Percentiles rank a stretch among this genome's conserved stretches.
Evolutionary conservation across 2,329 filamentous ascomycete species (phyloP).

Genomic region (Hypomyces rosellus): DNA sequence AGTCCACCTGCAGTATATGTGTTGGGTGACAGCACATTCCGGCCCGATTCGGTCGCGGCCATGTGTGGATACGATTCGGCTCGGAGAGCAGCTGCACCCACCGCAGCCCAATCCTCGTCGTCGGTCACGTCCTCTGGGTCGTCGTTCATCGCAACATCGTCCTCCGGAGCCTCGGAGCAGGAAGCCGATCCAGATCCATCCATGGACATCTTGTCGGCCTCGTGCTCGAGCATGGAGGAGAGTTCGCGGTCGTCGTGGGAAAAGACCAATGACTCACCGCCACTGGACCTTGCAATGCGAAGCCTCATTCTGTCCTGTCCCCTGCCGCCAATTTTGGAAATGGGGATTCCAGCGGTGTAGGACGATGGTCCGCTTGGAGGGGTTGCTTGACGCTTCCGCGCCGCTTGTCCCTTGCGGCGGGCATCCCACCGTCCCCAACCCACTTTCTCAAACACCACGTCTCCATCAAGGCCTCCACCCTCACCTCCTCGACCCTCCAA

Average conservation of each 20-base stretch:
- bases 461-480: constrained; percentile 56
- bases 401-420: constrained; percentile 59
- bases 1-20: constrained; percentile 42
- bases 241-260: constrained; percentile 63
- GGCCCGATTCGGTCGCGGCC: constrained; percentile 47
- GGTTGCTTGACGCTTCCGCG: constrained; percentile 39
- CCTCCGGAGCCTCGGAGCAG: constrained; percentile 67
- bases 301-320: constrained; percentile 40
- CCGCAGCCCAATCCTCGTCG: constrained; percentile 90
- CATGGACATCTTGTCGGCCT: constrained; percentile 92
- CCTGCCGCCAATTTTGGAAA: constrained; percentile 40
- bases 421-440: constrained; percentile 97
- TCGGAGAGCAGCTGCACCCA: constrained; percentile 79
- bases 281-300: constrained; percentile 51
- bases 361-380: constrained; percentile 28
- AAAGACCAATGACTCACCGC: constrained; percentile 67
- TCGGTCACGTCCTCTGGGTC: constrained; percentile 84
- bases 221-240: constrained; percentile 68
- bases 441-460: constrained; percentile 87
- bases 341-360: constrained; percentile 50
- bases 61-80: constrained; percentile 56
- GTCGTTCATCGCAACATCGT: constrained; percentile 61
- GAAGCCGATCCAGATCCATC: constrained; percentile 65
- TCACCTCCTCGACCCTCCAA: constrained; percentile 71
- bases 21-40: constrained; percentile 34